These are phyloP conservation scores for Neurospora hispaniola DNA, from an alignment of 495 filamentous ascomycete genomes.

Conservation along the genomic window DNA sequence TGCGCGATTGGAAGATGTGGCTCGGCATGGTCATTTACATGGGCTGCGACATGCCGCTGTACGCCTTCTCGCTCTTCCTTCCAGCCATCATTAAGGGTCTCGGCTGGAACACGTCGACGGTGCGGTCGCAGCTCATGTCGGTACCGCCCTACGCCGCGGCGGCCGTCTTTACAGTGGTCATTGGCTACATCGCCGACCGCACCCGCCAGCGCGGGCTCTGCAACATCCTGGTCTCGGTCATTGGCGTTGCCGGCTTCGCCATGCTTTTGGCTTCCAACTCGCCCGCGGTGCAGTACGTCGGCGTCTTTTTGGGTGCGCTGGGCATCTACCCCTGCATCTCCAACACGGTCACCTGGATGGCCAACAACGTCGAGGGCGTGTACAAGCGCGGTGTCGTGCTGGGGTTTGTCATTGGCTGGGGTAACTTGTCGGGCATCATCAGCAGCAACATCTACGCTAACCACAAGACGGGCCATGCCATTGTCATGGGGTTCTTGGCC, in stretches of 20 bases:
- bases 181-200: conserved; percentile 73
- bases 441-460: conserved; percentile 56
- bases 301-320: conserved; percentile 73
- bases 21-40: conserved; percentile 67
- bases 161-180: conserved; percentile 59
- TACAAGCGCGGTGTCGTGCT: conserved; percentile 85
- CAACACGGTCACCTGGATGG: conserved; percentile 84
- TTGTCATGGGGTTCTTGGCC: conserved; percentile 40
- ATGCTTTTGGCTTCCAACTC: conserved; percentile 59
- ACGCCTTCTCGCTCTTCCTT: conserved; percentile 84
- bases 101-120: conserved; percentile 51
- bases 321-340: conserved; percentile 89
- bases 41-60: conserved; percentile 65
- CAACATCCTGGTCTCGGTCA: conserved; percentile 60
- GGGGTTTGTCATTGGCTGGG: conserved; percentile 86
- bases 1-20: conserved; percentile 87
- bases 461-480: conserved; percentile 36
- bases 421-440: conserved; percentile 83
- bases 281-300: conserved; percentile 65
- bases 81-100: conserved; percentile 71
- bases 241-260: conserved; percentile 68
- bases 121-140: conserved; percentile 66
- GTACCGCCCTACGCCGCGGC: conserved; percentile 87
- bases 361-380: conserved; percentile 85
- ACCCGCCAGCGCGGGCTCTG: conserved; percentile 68